Evolutionary conservation across 495 filamentous ascomycete species (phyloP), one percentile per base, ranked within the genome.

Genomic region (Eremomyces bilateralis): DNA sequence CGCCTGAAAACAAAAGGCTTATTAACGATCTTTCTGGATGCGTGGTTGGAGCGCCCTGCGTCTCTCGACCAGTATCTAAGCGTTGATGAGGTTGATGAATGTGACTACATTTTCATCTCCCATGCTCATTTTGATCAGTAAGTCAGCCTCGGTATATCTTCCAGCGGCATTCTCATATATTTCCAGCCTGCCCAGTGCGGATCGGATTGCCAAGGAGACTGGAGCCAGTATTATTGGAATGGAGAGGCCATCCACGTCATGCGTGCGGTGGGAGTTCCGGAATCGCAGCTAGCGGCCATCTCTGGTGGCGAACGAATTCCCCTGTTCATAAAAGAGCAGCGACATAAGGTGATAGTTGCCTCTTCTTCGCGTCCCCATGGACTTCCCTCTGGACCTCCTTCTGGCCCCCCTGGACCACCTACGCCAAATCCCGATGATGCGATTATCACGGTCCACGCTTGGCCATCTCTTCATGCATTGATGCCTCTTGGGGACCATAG

Each of bases 81-180:
- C 8, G 29, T 35, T 24, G 33, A 35, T 11, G 33, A 35, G 11
- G 33, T 29, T 5, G 15, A 5, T 25, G n/a, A 35, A 8, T 13
- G 11, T 15, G 33, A 35, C 33, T 35, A 35, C 33, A 35, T 35
- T 20, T 35, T 35, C 19, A 35, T 35, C 33, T 27, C 11, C 15
- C 33, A 35, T 35, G 33, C 33, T 11, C 33, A 35, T 35, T 35
- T 35, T 24, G 33, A 35, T 29, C 33, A 35, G 24, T 27, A 13
- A 27, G 24, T 27, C 24, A 27, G 24, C 8, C 24, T 27, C 13
- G 6, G 24, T 13, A 27, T 27, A n/a, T n/a, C n/a, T 27, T 27
- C 24, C 6, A 27, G 24, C 24, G 6, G 8, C n/a, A n/a, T n/a
- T 8, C 8, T 13, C 13, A 27, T 8, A 8, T 27, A 8, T 8